phyloP scores from a whole-genome alignment of 1,139 yeast genomes.

The Scheffersomyces quercinus region DNA sequence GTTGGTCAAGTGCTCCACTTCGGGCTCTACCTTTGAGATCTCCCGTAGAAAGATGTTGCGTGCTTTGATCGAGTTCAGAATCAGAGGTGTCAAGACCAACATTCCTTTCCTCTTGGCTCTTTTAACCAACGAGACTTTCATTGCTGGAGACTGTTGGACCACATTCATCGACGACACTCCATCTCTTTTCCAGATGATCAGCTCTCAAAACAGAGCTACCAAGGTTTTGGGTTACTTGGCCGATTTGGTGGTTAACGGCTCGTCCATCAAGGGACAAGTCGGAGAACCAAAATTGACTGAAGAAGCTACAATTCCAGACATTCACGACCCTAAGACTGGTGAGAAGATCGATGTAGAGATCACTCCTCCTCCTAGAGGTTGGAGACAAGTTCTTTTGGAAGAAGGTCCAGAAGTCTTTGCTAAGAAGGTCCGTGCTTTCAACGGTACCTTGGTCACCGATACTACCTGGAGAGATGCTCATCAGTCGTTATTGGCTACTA shows the following conservation, averaged over 20 bases:
- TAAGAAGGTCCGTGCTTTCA: constrained; percentile 74
- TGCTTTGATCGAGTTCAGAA: constrained; percentile 94
- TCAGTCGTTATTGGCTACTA: constrained; percentile 95
- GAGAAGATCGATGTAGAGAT: constrained; percentile 57
- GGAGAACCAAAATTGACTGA: constrained; percentile 82
- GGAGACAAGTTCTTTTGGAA: constrained; percentile 85
- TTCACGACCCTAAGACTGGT: constrained; percentile 62
- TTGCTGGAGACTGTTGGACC: constrained; percentile 92
- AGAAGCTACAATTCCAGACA: constrained; percentile 72
- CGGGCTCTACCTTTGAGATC: constrained; percentile 95
- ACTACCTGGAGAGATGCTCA: constrained; percentile 99
- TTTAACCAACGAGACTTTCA: constrained; percentile 88
- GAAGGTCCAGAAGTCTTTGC: constrained; percentile 92
- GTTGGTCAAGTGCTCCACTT: constrained; percentile 96
- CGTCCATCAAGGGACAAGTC: constrained; percentile 91
- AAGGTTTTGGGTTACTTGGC: constrained; percentile 86
- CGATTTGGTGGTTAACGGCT: constrained; percentile 92
- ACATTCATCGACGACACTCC: constrained; percentile 99
- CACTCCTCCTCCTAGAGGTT: constrained; percentile 69
- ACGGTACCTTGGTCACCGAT: constrained; percentile 93
- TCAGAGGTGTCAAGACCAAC: constrained; percentile 98
- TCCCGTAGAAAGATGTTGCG: constrained; percentile 97
- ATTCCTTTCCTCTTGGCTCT: constrained; percentile 95
- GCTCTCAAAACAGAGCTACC: constrained; percentile 96
- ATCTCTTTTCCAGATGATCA: constrained; percentile 88